Percentiles rank a stretch among this genome's conserved stretches.
Conservation (phyloP, 1,284 basidiomycete genomes). For the Rhodotorula sp. region DNA sequence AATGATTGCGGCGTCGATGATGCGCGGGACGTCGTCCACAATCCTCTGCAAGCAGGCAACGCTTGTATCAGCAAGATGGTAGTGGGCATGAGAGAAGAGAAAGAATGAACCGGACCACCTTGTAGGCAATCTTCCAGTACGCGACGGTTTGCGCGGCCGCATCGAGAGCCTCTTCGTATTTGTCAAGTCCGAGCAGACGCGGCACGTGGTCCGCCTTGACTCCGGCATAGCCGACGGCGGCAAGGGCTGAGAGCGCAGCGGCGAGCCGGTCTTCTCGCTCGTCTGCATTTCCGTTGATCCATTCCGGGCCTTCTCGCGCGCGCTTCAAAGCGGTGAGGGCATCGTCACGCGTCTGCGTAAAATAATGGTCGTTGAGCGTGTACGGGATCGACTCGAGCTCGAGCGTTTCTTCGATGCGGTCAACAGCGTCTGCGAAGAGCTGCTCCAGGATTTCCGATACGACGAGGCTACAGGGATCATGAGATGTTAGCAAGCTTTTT, state of each 20-base stretch:
- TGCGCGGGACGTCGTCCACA: slow-evolving; percentile 61
- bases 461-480: slow-evolving; percentile 34
- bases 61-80: too few relatives aligned
- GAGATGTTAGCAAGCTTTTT: neutral
- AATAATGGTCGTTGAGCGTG: slow-evolving; percentile 61
- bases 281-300: neutral
- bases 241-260: slow-evolving; percentile 37
- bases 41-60: slow-evolving; percentile 55
- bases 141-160: slow-evolving; percentile 70
- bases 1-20: slow-evolving; percentile 64
- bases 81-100: too few relatives aligned
- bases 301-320: slow-evolving; percentile 26
- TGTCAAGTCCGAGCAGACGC: slow-evolving; percentile 56
- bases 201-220: slow-evolving; percentile 51
- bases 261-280: neutral
- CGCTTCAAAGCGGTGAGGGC: slow-evolving; percentile 55
- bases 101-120: slow-evolving; percentile 1
- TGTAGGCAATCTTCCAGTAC: slow-evolving; percentile 57
- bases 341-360: slow-evolving; percentile 59
- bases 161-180: slow-evolving; percentile 58
- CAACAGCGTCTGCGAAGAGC: neutral
- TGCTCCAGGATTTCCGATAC: neutral
- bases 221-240: slow-evolving; percentile 48
- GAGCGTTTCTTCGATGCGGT: slow-evolving; percentile 50
- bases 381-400: slow-evolving; percentile 58